A percentile compares a stretch with the other conserved stretches of the same genome.
phyloP scores from a whole-genome alignment of 2,329 filamentous ascomycete genomes.

The Microsporum canis region DNA sequence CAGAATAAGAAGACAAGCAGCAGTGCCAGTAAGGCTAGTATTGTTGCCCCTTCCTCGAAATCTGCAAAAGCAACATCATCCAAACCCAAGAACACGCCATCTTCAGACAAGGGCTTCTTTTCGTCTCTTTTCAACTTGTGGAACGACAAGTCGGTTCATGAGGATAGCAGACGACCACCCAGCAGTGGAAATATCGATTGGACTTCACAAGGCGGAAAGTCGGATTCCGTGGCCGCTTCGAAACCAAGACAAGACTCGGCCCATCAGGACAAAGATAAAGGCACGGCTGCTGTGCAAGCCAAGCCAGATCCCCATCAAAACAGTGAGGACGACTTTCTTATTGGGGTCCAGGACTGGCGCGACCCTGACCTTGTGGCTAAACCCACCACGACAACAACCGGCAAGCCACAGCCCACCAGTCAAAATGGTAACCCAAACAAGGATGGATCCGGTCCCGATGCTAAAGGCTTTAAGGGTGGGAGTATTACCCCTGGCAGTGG shows the following conservation, averaged over 20 bases:
- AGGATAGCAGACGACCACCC: conserved; percentile 51
- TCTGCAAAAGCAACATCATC: conserved; percentile 23
- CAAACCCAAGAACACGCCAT: conserved; percentile 11
- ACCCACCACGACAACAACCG: conserved; percentile 14
- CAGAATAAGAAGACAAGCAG: conserved; percentile 18
- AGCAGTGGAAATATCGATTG: conserved; percentile 65
- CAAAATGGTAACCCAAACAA: conserved; percentile 19
- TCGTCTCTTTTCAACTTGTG: conserved; percentile 3
- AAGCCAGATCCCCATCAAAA: conserved; percentile 19
- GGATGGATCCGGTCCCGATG: conserved; percentile 20
- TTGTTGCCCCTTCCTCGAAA: conserved; percentile 19
- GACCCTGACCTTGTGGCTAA: conserved; percentile 56
- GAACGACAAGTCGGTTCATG: conserved; percentile 8
- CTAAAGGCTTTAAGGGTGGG: conserved; percentile 45
- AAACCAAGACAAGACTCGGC: conserved; percentile 20
- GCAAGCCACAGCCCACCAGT: conserved; percentile 16
- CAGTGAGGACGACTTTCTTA: conserved; percentile 53
- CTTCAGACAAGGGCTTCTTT: conserved; percentile 21
- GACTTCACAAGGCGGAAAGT: conserved; percentile 40
- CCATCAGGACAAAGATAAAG: conserved; percentile 16
- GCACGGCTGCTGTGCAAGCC: conserved; percentile 9
- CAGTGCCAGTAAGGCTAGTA: conserved; percentile 18
- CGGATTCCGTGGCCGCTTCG: conserved; percentile 22
- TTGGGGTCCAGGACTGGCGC: conserved; percentile 79
- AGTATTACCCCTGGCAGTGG: conserved; percentile 62